Evolutionary conservation across 345 rosid genomes (phyloP), one percentile per base, ranked within the genome.

Genomic region (Rhodamnia argentea): DNA sequence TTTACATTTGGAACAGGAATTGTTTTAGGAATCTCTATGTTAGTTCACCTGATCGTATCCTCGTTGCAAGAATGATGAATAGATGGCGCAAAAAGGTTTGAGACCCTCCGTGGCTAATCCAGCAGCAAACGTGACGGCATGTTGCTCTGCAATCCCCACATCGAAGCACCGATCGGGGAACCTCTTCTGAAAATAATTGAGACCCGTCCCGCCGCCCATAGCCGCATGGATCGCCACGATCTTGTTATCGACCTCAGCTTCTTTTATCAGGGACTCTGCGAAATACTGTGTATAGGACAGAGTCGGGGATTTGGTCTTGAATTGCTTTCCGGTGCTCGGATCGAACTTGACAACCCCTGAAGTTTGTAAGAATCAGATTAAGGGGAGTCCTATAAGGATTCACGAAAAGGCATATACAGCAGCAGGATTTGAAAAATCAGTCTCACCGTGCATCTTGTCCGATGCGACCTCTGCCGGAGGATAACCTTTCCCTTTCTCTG

Each of bases 161-260:
- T 94, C 97, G 27, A 94, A 94, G 91, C 97, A 93, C n/a, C 97
- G 93, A 13, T 92, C 92, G 13, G 96, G 98, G 86, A 93, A 93
- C 88, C 82, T 91, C 86, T 92, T 91, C 85, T 93, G 95, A 90
- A 95, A 93, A 75, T 89, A 93, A 84, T 95, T 95, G 84, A 95
- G 94, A 74, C 96, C 98, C 1, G 98, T 95, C 3, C 96, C 98
- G 23, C 98, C 96, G 16, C 98, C 96, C 98, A 95, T 95, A 54
- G 97, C 98, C 13, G 96, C 98, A 86, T 95, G 98, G 85, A 95
- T 95, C 51, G 94, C 95, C 40, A 93, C 92, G 7, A 95, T 91
- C 88, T 91, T 93, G 13, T 90, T 64, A 84, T 95, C 98, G 82
- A 59, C 83, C 86, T 95, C 94, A 7, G 98, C 98, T 87, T 93